These are phyloP conservation scores for Neodidymelliopsis sp. DNA, from an alignment of 2,329 filamentous ascomycete species.

Conservation along the genomic window DNA sequence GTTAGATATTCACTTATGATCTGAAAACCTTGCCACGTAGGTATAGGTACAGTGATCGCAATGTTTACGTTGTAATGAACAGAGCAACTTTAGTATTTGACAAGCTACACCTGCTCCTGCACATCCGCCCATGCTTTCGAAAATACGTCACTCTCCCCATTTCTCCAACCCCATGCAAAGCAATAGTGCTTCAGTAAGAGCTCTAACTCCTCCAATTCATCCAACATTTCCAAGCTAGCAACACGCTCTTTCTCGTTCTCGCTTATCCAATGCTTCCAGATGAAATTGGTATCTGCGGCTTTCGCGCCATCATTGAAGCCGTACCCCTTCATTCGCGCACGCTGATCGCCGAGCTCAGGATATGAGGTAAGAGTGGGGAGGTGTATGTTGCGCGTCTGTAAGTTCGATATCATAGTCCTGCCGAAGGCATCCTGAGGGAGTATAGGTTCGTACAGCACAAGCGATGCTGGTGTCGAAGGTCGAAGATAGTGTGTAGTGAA, in stretches of 20 bases:
- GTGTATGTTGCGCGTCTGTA: constrained; percentile 79
- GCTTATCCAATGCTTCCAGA: constrained; percentile 80
- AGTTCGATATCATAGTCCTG: constrained; percentile 88
- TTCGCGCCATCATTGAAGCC: constrained; percentile 68
- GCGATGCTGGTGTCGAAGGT: constrained; percentile 59
- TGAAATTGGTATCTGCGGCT: constrained; percentile 68
- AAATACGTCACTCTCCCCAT: constrained; percentile 49
- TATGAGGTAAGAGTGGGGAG: constrained; percentile 84
- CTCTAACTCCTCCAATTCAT: constrained; percentile 95
- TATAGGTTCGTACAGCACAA: constrained; percentile 90
- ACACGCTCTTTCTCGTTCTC: constrained; percentile 79
- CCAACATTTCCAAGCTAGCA: constrained; percentile 81
- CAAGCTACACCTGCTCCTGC: constrained; percentile 23
- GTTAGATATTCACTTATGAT: not conserved
- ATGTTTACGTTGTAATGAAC: not conserved
- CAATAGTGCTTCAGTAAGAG: constrained; percentile 89
- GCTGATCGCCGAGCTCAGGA: constrained; percentile 72
- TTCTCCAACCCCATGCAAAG: constrained; percentile 85
- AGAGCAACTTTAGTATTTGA: not conserved
- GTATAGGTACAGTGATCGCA: no score
- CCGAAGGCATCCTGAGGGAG: constrained; percentile 86
- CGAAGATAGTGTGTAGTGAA: constrained; percentile 48
- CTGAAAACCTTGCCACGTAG: no score
- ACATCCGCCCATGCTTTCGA: constrained; percentile 42
- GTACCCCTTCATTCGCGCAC: constrained; percentile 67